Evolutionary conservation across 441 rosid genomes (phyloP), one percentile per base, ranked within the genome.

Genomic region (Pelargonium cotyledonis): DNA sequence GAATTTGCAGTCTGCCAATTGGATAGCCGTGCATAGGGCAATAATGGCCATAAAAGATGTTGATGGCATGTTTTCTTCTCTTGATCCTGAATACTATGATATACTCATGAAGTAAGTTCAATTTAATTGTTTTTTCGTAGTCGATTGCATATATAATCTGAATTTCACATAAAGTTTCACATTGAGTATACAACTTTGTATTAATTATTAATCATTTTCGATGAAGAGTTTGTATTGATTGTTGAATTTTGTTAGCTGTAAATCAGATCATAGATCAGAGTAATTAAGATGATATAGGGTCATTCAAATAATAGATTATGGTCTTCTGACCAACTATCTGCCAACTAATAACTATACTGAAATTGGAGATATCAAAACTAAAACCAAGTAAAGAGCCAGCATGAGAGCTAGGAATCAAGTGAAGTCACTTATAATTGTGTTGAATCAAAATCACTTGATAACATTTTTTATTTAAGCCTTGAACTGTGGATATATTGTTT

Each of bases 31-130:
- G 72, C 99, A 89, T 71, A 81, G 91, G 82, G 91, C 92, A 14
- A 58, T 94, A n/a, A 91, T 94, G 97, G 94, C 95, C 35, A 88
- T 94, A 21, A 91, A 83, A 74, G 97, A 94, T 81, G 82, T 89
- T n/a, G 96, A 89, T 0, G 92, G 88, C 46, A 85, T 94, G 88
- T 78, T 91, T 40, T 83, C 86, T 70, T 78, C 89, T 66, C 74
- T 94, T 81, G 93, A 88, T 77, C 86, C 87, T 0, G 93, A 89
- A 85, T 94, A 89, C 84, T 91, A 94, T 70, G 98, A 91, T 78
- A 85, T 85, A 71, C 97, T 94, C 61, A 93, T 89, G 98, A 94
- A 91, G 99, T 89, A 81, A 82, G 85, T 77, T 4, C 38, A 21
- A 58, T 71, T 66, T 41, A 31, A 70, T 23, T 8, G 15, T 66